Evolutionary conservation across 2,329 filamentous ascomycete genomes (phyloP).

Genomic region (Akanthomyces lecanii): DNA sequence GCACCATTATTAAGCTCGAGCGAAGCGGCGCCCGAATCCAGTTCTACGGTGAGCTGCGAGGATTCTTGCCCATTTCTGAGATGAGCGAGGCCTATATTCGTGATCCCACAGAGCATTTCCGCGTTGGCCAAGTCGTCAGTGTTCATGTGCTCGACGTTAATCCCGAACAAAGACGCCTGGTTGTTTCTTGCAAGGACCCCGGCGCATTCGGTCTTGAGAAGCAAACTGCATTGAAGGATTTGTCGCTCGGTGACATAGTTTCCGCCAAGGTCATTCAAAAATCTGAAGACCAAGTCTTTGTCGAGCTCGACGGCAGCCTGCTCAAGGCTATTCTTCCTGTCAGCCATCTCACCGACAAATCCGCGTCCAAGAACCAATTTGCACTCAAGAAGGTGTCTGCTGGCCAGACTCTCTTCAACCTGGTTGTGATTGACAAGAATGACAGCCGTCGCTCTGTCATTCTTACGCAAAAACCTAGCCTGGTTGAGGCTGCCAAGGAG

Average conservation of each 20-base stretch:
- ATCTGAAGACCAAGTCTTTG: conserved; percentile 67
- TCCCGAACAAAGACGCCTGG: conserved; percentile 63
- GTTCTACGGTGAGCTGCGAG: conserved; percentile 80
- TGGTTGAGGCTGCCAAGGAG: conserved; percentile 70
- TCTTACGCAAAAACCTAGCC: conserved; percentile 76
- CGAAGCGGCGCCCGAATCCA: conserved; percentile 80
- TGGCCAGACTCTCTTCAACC: conserved; percentile 73
- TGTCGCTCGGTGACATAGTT: conserved; percentile 71
- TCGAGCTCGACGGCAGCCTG: conserved; percentile 70
- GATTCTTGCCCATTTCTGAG: conserved; percentile 87
- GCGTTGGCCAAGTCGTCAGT: conserved; percentile 82
- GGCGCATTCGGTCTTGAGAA: conserved; percentile 69
- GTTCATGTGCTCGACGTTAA: conserved; percentile 84
- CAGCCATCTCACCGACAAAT: conserved; percentile 81
- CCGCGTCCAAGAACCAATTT: conserved; percentile 69
- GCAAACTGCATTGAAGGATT: conserved; percentile 66
- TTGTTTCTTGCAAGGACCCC: conserved; percentile 91
- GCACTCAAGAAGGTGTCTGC: conserved; percentile 77
- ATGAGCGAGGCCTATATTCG: conserved; percentile 98
- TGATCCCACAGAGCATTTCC: conserved; percentile 85
- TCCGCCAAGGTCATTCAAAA: conserved; percentile 79
- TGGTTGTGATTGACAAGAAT: conserved; percentile 85
- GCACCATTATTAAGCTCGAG: conserved; percentile 80
- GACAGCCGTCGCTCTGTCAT: conserved; percentile 70
- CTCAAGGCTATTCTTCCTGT: conserved; percentile 74